Evolutionary conservation across 139 green algal species (phyloP).

Genomic region (Ettlia oleoabundans): DNA sequence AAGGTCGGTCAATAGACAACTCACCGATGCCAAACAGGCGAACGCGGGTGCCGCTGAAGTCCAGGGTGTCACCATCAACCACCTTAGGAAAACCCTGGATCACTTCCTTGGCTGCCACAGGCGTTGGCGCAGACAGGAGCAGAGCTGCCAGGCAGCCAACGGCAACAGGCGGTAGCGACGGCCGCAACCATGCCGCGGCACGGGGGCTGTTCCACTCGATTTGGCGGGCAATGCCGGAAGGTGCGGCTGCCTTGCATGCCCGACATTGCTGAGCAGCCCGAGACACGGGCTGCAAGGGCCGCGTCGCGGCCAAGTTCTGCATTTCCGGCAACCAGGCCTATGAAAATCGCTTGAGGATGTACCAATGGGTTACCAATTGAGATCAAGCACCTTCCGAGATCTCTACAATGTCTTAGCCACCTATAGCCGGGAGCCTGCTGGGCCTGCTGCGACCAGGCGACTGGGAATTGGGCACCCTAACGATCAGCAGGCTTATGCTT

Average conservation of each 20-base stretch:
- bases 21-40: constrained; percentile 78
- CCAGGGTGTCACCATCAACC: constrained; percentile 76
- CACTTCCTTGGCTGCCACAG: constrained; percentile 33
- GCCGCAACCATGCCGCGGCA: background rate
- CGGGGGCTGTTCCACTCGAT: no score
- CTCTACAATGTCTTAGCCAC: no score
- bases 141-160: constrained; percentile 25
- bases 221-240: no score
- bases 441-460: background rate
- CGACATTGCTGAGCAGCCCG: background rate
- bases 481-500: no score
- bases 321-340: no score
- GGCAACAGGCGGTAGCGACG: background rate
- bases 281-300: background rate
- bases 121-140: constrained; percentile 1
- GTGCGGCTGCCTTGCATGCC: background rate
- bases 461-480: no score
- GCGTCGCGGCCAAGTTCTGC: background rate
- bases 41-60: constrained; percentile 58
- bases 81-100: constrained; percentile 58
- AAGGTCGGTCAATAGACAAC: no score
- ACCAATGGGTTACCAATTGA: no score
- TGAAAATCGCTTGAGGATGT: no score
- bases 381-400: no score
- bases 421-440: no score